These are phyloP conservation scores for Globisporangium solare DNA, from an alignment of 352 stramenopile species.

Conservation along the genomic window DNA sequence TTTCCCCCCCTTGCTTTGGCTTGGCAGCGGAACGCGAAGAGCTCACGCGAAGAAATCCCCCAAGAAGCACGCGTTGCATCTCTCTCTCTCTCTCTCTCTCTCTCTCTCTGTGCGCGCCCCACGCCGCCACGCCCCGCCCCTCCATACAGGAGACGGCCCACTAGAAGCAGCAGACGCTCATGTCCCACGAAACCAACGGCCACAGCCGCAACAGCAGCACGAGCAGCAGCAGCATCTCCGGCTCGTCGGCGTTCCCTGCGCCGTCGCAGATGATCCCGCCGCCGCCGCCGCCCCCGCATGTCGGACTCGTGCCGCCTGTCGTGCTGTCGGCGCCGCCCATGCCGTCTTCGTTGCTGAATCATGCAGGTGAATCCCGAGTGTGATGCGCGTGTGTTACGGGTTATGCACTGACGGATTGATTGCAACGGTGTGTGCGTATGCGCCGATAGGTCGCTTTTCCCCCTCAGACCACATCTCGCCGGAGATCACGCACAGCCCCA, in stretches of 20 bases:
- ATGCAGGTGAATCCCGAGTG: constrained; percentile 12
- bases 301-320: constrained; percentile 12
- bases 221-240: constrained; percentile 23
- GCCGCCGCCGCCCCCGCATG: constrained; percentile 12
- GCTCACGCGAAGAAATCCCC: not conserved
- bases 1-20: not conserved
- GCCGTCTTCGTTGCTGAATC: constrained; percentile 4
- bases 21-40: not conserved
- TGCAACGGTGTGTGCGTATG: not conserved
- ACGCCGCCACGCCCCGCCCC: too few species aligned
- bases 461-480: constrained; percentile 50
- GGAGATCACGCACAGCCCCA: constrained; percentile 61
- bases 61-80: not conserved
- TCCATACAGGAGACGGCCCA: not conserved
- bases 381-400: too few species aligned
- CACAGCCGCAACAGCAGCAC: constrained; percentile 48
- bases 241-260: constrained; percentile 6
- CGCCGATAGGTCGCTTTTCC: constrained; percentile 35
- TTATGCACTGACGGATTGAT: too few species aligned
- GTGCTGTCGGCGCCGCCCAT: constrained; percentile 13
- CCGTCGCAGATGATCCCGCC: constrained; percentile 22
- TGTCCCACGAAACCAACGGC: constrained; percentile 14
- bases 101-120: not conserved
- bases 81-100: too few species aligned
- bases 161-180: not conserved